Evolutionary conservation across 1,284 basidiomycete genomes (phyloP).

Genomic region (Naganishia albida): DNA sequence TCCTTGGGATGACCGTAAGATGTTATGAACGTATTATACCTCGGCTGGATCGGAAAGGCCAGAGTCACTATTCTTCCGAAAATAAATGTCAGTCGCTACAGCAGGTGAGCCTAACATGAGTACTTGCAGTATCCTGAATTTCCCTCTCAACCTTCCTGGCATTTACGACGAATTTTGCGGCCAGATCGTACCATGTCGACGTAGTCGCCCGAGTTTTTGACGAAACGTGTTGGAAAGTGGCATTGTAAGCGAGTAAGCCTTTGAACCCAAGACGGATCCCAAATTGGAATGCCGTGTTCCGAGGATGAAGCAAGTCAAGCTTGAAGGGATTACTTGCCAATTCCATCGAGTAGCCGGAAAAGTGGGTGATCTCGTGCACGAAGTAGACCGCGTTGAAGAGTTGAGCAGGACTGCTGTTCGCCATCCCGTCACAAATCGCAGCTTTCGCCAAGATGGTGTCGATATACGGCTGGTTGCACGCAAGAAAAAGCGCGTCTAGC

Average conservation of each 20-base stretch:
- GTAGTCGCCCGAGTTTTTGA: no score
- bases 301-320: no score
- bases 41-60: no score
- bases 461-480: neutral
- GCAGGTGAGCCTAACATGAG: no score
- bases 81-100: no score
- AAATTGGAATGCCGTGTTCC: neutral
- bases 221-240: neutral
- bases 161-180: no score
- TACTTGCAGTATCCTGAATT: no score
- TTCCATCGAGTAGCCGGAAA: neutral
- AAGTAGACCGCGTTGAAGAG: neutral
- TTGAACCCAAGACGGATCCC: slow-evolving; percentile 6
- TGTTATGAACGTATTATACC: no score
- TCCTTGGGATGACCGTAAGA: no score
- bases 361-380: neutral
- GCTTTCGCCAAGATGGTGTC: neutral
- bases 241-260: neutral
- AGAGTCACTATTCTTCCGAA: no score
- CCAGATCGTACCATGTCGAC: no score
- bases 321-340: neutral
- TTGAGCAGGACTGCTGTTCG: neutral
- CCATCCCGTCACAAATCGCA: neutral
- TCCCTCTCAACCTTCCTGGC: no score
- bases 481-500: neutral